Percentiles rank a stretch among this genome's conserved stretches.
phyloP scores from a whole-genome alignment of 441 rosid genomes.

The Euphorbia celastroides region DNA sequence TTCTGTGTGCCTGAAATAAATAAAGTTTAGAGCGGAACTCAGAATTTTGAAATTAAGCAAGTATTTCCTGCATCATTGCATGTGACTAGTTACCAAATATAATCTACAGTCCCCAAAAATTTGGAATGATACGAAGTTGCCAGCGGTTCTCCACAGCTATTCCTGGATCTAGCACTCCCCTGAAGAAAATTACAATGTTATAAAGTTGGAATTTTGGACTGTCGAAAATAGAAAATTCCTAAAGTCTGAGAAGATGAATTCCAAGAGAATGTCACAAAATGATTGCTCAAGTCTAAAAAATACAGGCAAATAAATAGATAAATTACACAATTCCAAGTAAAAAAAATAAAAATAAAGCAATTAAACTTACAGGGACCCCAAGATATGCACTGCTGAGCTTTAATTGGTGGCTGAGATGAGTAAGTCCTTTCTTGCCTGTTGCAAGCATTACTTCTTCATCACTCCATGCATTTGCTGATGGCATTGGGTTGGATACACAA shows the following conservation, averaged over 20 bases:
- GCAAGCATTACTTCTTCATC: constrained; percentile 71
- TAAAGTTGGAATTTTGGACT: too few relatives aligned
- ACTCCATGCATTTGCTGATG: constrained; percentile 45
- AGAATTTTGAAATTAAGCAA: constrained; percentile 6
- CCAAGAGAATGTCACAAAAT: neutral
- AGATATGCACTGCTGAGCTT: constrained; percentile 75
- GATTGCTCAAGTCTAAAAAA: neutral
- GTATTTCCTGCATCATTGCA: neutral
- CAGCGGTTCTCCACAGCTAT: constrained; percentile 67
- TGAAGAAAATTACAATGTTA: constrained; percentile 29
- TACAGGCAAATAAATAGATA: neutral
- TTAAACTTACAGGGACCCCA: constrained; percentile 61
- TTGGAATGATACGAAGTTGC: constrained; percentile 81
- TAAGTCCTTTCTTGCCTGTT: constrained; percentile 47
- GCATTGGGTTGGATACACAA: constrained; percentile 30
- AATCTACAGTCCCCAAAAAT: constrained; percentile 90
- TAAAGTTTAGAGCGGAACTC: constrained; percentile 10
- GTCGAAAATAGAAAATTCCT: neutral
- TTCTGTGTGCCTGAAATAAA: constrained; percentile 60
- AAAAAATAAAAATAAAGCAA: neutral
- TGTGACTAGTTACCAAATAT: constrained; percentile 43
- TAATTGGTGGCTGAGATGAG: constrained; percentile 57
- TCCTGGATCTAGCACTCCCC: constrained; percentile 60
- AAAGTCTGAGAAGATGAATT: neutral
- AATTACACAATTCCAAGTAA: neutral